A percentile compares a stretch with the other conserved stretches of the same genome.
phyloP scores from a whole-genome alignment of 352 stramenopile species.

The Phytophthora idaei region DNA sequence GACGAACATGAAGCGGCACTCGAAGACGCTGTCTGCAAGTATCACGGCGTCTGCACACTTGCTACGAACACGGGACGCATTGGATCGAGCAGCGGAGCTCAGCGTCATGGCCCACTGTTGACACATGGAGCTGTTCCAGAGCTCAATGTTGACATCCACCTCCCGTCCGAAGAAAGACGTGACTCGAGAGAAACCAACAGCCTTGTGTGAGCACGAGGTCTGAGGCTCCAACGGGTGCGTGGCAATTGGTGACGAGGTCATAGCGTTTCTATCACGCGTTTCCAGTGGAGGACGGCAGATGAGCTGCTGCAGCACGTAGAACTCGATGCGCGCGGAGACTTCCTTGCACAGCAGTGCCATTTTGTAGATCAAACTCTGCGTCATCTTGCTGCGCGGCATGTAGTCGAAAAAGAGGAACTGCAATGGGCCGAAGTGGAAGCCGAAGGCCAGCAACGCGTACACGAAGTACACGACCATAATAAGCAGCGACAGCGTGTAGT shows the following conservation, averaged over 20 bases:
- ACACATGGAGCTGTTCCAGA: conserved; percentile 76
- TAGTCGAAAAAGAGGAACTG: conserved; percentile 85
- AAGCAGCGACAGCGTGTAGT: conserved; percentile 66
- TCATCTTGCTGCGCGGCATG: conserved; percentile 62
- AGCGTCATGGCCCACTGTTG: conserved; percentile 46
- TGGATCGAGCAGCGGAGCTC: conserved; percentile 27
- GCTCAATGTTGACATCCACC: conserved; percentile 59
- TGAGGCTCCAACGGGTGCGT: conserved; percentile 31
- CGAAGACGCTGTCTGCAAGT: conserved; percentile 38
- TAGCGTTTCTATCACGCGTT: conserved; percentile 37
- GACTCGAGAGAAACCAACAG: conserved; percentile 44
- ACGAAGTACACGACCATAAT: conserved; percentile 74
- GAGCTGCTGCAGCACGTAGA: conserved; percentile 63
- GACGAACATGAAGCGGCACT: conserved; percentile 71
- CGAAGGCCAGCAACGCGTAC: conserved; percentile 69
- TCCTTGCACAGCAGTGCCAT: conserved; percentile 41
- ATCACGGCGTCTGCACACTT: conserved; percentile 3
- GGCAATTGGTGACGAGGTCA: conserved; percentile 37
- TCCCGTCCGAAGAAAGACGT: conserved; percentile 62
- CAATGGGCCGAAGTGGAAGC: conserved; percentile 78
- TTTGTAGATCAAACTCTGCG: conserved; percentile 54
- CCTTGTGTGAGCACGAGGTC: conserved; percentile 7
- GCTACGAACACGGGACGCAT: conserved; percentile 23
- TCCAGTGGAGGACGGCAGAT: conserved; percentile 49
- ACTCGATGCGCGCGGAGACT: conserved; percentile 48